Percentiles rank a stretch among this genome's conserved stretches.
Conservation (phyloP, 1,139 yeast species). For the Nakaseomyces delphensis region DNA sequence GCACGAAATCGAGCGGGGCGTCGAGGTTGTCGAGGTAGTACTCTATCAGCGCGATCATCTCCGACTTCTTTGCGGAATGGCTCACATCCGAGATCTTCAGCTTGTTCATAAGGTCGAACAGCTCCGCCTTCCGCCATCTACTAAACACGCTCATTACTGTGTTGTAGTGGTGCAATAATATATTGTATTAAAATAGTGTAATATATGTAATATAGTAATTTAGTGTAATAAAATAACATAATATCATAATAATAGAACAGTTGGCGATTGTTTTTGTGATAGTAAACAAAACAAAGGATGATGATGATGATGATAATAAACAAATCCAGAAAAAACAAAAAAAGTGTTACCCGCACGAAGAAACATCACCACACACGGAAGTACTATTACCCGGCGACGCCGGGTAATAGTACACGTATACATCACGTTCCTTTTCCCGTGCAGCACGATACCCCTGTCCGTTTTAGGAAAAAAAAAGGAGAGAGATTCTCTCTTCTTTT, state of each 20-base stretch:
- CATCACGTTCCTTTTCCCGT: no score
- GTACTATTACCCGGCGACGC: no score
- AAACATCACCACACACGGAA: no score
- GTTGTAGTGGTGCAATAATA: neutral
- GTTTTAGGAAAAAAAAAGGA: no score
- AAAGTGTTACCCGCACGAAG: no score
- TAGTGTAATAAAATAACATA: no score
- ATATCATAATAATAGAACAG: neutral
- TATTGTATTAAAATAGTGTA: neutral
- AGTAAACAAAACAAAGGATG: neutral
- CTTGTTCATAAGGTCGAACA: conserved; percentile 25
- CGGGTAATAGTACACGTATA: no score
- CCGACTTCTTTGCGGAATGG: conserved; percentile 18
- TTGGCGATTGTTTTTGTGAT: no score
- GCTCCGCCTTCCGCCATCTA: conserved; percentile 27
- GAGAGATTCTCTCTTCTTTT: no score
- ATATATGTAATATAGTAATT: neutral
- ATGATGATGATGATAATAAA: no score
- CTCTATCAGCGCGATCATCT: conserved; percentile 19
- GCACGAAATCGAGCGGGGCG: conserved; percentile 19
- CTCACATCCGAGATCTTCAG: conserved; percentile 19
- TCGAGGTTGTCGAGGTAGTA: conserved; percentile 17
- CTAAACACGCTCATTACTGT: conserved; percentile 10
- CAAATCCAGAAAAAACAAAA: no score
- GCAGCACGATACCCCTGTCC: no score